Evolutionary conservation across 108 stramenopile species (phyloP).

Genomic region (Cyclotella kingstonii): DNA sequence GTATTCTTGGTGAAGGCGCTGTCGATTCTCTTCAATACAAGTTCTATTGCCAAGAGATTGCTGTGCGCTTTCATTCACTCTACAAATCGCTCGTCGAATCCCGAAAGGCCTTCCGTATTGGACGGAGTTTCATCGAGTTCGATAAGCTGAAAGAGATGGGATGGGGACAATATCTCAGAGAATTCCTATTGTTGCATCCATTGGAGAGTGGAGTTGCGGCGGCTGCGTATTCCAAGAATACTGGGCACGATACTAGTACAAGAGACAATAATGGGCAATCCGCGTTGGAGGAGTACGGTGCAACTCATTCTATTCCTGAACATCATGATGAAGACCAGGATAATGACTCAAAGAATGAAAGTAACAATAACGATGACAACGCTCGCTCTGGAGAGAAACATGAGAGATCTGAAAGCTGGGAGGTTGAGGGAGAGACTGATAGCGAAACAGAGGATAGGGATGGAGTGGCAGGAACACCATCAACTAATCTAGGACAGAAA

Average conservation of each 20-base stretch:
- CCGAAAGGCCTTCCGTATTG: conserved; percentile 79
- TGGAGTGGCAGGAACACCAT: conserved; percentile 3
- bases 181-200: conserved; percentile 32
- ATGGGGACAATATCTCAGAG: conserved; percentile 36
- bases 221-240: not conserved
- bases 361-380: conserved; percentile 7
- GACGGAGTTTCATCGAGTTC: conserved; percentile 64
- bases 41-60: too few relatives aligned
- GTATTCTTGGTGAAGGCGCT: too few relatives aligned
- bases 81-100: conserved; percentile 58
- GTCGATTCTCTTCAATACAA: too few relatives aligned
- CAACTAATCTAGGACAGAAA: conserved; percentile 9
- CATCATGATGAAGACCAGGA: conserved; percentile 13
- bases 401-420: not conserved
- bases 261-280: not conserved
- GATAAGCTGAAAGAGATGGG: conserved; percentile 63
- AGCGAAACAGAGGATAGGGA: not conserved
- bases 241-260: not conserved
- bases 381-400: not conserved
- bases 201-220: conserved; percentile 13
- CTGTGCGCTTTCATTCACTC: conserved; percentile 11
- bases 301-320: conserved; percentile 28
- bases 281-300: not conserved
- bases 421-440: not conserved
- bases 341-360: not conserved